These are phyloP conservation scores for Exobasidium rhododendri DNA, from an alignment of 1,284 basidiomycete species.

Conservation along the genomic window DNA sequence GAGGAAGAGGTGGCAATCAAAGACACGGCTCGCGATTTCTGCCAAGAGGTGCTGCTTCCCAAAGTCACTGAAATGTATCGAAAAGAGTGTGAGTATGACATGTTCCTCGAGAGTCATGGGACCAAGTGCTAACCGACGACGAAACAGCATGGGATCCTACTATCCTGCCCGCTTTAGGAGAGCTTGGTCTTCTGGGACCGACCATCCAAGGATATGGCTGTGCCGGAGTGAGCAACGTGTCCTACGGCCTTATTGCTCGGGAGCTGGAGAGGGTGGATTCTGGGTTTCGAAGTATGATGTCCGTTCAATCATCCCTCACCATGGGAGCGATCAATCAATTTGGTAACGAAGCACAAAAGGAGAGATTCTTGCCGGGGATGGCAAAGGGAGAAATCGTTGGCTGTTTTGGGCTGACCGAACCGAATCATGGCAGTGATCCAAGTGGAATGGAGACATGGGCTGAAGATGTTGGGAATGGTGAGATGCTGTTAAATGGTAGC, in stretches of 20 bases:
- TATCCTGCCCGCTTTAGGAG: slow-evolving; percentile 86
- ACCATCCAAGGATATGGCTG: slow-evolving; percentile 93
- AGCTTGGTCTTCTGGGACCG: slow-evolving; percentile 81
- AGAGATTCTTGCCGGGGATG: slow-evolving; percentile 80
- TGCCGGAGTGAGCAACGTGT: slow-evolving; percentile 84
- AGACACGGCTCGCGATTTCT: slow-evolving; percentile 79
- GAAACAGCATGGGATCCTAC: slow-evolving; percentile 70
- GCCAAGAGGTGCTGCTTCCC: slow-evolving; percentile 78
- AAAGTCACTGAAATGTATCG: slow-evolving; percentile 82
- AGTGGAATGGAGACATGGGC: slow-evolving; percentile 90
- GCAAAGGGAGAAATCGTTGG: slow-evolving; percentile 85
- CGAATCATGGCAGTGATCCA: slow-evolving; percentile 93
- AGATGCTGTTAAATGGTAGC: slow-evolving; percentile 79
- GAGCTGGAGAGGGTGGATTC: slow-evolving; percentile 94
- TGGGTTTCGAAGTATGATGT: slow-evolving; percentile 91
- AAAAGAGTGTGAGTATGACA: slow-evolving; percentile 67
- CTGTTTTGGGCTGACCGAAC: slow-evolving; percentile 93
- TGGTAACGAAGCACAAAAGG: slow-evolving; percentile 83
- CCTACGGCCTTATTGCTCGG: slow-evolving; percentile 87
- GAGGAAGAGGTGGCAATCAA: slow-evolving; percentile 87
- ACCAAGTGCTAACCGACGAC: not conserved
- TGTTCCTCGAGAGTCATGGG: slow-evolving; percentile 4
- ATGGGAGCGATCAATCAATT: slow-evolving; percentile 95
- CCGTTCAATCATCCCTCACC: slow-evolving; percentile 92
- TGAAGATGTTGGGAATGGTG: slow-evolving; percentile 72